Evolutionary conservation across 208 protist species (phyloP).

Genomic region (Acanthamoeba divionensis): DNA sequence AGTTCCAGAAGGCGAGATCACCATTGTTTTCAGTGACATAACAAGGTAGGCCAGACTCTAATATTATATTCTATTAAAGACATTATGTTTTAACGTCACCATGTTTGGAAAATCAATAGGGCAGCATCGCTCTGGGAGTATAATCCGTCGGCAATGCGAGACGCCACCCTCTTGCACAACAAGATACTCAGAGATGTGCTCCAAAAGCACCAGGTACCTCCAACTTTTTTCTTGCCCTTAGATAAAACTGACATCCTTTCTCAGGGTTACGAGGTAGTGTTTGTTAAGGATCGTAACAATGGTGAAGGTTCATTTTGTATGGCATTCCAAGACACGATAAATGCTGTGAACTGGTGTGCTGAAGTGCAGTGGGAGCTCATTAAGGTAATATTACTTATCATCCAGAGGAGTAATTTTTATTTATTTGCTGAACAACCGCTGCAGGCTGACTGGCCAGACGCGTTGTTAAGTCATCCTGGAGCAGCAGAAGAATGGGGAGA

Average conservation of each 20-base stretch:
- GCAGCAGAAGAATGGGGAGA: neutral
- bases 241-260: no score
- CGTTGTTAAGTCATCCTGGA: neutral
- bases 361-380: neutral
- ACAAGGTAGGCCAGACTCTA: no score
- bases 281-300: neutral
- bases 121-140: conserved; percentile 34
- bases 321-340: neutral
- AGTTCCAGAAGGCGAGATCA: neutral
- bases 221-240: no score
- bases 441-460: neutral
- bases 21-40: conserved; percentile 48
- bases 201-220: neutral
- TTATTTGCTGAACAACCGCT: no score
- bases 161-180: conserved; percentile 36
- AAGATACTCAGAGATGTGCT: neutral
- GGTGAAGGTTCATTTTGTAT: neutral
- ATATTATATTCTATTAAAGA: no score
- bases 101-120: no score
- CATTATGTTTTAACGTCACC: no score
- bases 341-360: neutral
- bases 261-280: conserved; percentile 42
- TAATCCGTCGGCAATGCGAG: neutral
- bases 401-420: no score
- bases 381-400: no score